These are phyloP conservation scores for Alternaria arbusti DNA, from an alignment of 2,329 filamentous ascomycete genomes.

Conservation along the genomic window DNA sequence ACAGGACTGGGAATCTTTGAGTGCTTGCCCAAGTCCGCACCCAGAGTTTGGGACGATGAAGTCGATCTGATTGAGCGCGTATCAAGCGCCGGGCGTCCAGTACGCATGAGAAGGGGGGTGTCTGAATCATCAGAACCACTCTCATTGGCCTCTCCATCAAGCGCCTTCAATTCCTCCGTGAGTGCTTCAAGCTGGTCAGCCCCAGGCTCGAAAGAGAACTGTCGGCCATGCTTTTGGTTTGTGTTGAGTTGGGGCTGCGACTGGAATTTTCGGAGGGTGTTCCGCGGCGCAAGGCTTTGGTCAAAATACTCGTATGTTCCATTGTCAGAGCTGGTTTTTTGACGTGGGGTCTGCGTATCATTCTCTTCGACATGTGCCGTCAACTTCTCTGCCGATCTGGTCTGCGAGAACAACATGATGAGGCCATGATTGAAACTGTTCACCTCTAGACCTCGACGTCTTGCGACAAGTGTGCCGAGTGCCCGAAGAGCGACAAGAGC, in stretches of 20 bases:
- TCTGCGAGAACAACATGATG: slow-evolving; percentile 38
- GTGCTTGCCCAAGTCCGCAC: slow-evolving; percentile 21
- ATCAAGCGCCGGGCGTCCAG: not conserved
- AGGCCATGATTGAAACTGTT: slow-evolving; percentile 43
- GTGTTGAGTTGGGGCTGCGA: slow-evolving; percentile 29
- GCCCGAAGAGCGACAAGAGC: slow-evolving; percentile 43
- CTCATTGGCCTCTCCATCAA: slow-evolving; percentile 8
- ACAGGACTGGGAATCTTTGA: slow-evolving; percentile 56
- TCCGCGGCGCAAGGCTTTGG: slow-evolving; percentile 1
- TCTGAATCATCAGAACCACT: slow-evolving; percentile 12
- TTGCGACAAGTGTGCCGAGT: slow-evolving; percentile 44
- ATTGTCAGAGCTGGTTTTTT: not conserved
- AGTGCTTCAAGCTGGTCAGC: slow-evolving; percentile 45
- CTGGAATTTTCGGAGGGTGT: slow-evolving; percentile 12
- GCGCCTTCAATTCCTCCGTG: slow-evolving; percentile 13
- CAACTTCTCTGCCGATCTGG: not conserved
- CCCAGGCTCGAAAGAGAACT: slow-evolving; percentile 54
- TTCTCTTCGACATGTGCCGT: not conserved
- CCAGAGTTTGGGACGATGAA: slow-evolving; percentile 4
- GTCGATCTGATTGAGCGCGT: not conserved
- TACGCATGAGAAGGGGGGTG: not conserved
- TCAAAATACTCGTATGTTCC: not conserved
- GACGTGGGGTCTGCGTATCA: not conserved
- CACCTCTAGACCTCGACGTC: slow-evolving; percentile 43
- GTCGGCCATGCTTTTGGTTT: slow-evolving; percentile 31